Evolutionary conservation across 208 protist genomes (phyloP).

Genomic region (Wallacemonas sp.): DNA sequence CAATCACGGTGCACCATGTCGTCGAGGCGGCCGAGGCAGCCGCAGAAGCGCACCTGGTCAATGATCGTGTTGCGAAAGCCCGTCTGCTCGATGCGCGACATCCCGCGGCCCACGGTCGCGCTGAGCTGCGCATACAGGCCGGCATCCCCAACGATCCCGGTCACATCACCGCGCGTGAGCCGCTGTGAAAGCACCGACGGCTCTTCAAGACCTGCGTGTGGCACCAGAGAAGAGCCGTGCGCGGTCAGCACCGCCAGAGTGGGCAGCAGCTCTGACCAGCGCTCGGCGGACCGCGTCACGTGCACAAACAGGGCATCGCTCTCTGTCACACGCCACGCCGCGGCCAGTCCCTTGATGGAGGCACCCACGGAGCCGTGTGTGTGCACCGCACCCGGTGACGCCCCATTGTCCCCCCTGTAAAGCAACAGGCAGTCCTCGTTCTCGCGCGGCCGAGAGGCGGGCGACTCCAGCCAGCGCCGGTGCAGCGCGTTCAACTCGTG

Average conservation of each 20-base stretch:
- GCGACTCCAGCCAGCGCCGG: slow-evolving; percentile 33
- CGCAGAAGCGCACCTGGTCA: slow-evolving; percentile 89
- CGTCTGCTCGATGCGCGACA: slow-evolving; percentile 46
- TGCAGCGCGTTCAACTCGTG: slow-evolving; percentile 46
- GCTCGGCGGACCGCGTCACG: not conserved
- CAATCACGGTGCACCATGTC: slow-evolving; percentile 86
- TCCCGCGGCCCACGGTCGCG: slow-evolving; percentile 28
- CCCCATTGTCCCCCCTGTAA: slow-evolving; percentile 95
- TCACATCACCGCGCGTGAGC: slow-evolving; percentile 66
- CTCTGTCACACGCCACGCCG: slow-evolving; percentile 68
- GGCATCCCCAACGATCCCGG: slow-evolving; percentile 96
- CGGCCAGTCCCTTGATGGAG: slow-evolving; percentile 75
- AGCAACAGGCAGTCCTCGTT: slow-evolving; percentile 88
- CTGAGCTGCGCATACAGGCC: slow-evolving; percentile 96
- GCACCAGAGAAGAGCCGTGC: not conserved
- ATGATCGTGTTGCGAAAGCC: slow-evolving; percentile 48
- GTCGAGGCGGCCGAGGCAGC: slow-evolving; percentile 92
- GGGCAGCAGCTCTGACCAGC: not conserved
- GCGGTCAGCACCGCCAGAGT: not conserved
- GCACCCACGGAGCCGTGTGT: slow-evolving; percentile 87
- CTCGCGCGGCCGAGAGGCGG: slow-evolving; percentile 33
- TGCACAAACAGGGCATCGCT: not conserved
- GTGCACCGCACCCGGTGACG: slow-evolving; percentile 93
- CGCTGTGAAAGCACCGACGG: slow-evolving; percentile 55
- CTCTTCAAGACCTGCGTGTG: slow-evolving; percentile 36